A percentile compares a stretch with the other conserved stretches of the same genome.
Conservation (phyloP, 805 yeast species). For the Metschnikowia aberdeeniae region DNA sequence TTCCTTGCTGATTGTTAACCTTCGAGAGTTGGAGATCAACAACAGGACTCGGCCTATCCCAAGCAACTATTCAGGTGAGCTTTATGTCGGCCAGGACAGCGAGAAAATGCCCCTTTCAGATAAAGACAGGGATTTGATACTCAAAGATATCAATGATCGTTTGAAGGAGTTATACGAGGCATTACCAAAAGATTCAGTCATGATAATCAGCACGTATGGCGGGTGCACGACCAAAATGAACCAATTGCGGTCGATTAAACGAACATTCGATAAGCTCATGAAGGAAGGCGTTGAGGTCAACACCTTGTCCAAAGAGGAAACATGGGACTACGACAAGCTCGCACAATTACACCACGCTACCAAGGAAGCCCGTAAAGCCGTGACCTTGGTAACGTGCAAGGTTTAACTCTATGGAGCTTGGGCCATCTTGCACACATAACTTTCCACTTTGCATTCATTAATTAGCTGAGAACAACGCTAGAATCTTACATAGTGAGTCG, state of each 20-base stretch:
- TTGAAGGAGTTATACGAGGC: constrained; percentile 45
- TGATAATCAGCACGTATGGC: constrained; percentile 59
- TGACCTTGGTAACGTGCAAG: constrained; percentile 46
- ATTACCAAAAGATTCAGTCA: constrained; percentile 55
- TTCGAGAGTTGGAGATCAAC: constrained; percentile 56
- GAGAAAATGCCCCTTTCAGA: constrained; percentile 2
- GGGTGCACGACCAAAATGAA: constrained; percentile 55
- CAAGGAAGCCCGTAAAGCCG: constrained; percentile 54
- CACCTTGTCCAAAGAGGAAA: constrained; percentile 33
- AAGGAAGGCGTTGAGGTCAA: constrained; percentile 42
- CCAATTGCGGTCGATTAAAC: constrained; percentile 41
- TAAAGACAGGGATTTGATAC: constrained; percentile 15
- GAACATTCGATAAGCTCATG: constrained; percentile 41
- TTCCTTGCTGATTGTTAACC: constrained; percentile 46
- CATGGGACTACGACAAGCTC: constrained; percentile 54
- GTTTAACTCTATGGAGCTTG: background rate
- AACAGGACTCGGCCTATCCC: constrained; percentile 25
- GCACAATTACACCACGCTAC: constrained; percentile 45
- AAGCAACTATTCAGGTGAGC: constrained; percentile 19
- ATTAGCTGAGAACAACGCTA: constrained; percentile 2
- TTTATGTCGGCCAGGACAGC: constrained; percentile 10
- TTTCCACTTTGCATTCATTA: background rate
- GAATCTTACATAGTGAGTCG: background rate
- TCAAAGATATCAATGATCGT: constrained; percentile 38
- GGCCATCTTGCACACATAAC: constrained; percentile 1